Percentiles rank a stretch among this genome's conserved stretches.
Evolutionary conservation across 495 filamentous ascomycete genomes (phyloP).

Genomic region (Aspergillus bridgeri): DNA sequence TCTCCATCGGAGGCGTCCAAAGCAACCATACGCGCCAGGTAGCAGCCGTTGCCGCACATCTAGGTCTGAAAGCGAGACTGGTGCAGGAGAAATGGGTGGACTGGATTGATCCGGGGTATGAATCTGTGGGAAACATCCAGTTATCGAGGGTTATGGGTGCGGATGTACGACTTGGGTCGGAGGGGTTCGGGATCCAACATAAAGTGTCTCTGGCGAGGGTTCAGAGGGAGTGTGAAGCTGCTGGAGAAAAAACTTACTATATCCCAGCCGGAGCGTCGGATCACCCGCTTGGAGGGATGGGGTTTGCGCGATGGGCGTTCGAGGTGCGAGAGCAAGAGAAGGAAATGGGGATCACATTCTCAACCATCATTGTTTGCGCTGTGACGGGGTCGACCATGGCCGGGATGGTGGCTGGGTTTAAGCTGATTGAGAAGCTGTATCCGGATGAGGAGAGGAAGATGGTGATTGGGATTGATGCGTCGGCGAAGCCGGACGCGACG

Average conservation of each 20-base stretch:
- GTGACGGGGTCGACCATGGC: slow-evolving; percentile 62
- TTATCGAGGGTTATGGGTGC: slow-evolving; percentile 60
- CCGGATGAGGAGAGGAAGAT: slow-evolving; percentile 37
- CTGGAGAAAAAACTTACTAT: slow-evolving; percentile 57
- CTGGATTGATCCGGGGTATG: slow-evolving; percentile 49
- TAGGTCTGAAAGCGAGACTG: slow-evolving; percentile 51
- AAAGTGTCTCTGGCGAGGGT: slow-evolving; percentile 49
- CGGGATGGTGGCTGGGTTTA: slow-evolving; percentile 63
- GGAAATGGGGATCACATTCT: slow-evolving; percentile 54
- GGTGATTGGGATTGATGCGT: slow-evolving; percentile 61
- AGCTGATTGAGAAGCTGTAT: slow-evolving; percentile 45
- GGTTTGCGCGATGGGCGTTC: slow-evolving; percentile 62
- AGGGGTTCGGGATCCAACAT: slow-evolving; percentile 57
- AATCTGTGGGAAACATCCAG: slow-evolving; percentile 59
- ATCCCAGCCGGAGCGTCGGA: slow-evolving; percentile 64
- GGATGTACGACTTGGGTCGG: slow-evolving; percentile 48
- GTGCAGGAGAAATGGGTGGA: slow-evolving; percentile 65
- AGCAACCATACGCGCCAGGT: slow-evolving; percentile 65
- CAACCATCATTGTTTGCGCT: slow-evolving; percentile 58
- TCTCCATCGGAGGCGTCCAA: slow-evolving; percentile 63
- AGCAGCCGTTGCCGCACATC: slow-evolving; percentile 51
- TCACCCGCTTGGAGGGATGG: slow-evolving; percentile 61
- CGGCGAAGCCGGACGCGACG: slow-evolving; percentile 53
- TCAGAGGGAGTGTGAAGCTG: slow-evolving; percentile 37
- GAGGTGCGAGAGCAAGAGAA: slow-evolving; percentile 58